Percentiles rank a stretch among this genome's conserved stretches.
Evolutionary conservation across 1,284 basidiomycete species (phyloP).

Genomic region (Pholiota adiposa): DNA sequence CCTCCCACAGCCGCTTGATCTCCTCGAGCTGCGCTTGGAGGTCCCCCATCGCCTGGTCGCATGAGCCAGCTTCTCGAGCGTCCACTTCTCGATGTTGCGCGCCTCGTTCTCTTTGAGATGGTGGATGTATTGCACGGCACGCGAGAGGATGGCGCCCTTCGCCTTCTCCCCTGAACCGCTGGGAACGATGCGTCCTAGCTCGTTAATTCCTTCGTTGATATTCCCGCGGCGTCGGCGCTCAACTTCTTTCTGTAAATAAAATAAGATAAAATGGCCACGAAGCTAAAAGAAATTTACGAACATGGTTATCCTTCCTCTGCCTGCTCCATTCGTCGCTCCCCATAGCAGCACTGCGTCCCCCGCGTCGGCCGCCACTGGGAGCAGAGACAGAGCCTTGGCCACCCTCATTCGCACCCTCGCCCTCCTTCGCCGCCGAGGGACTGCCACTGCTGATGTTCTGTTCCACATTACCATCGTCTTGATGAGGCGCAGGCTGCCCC

Average conservation of each 20-base stretch:
- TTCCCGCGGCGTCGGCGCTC: slow-evolving; percentile 92
- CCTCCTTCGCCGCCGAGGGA: slow-evolving; percentile 26
- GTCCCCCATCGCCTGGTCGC: slow-evolving; percentile 90
- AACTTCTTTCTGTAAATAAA: slow-evolving; percentile 89
- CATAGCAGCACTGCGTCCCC: slow-evolving; percentile 57
- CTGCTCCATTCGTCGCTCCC: slow-evolving; percentile 81
- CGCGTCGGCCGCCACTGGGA: slow-evolving; percentile 44
- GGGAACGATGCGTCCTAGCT: slow-evolving; percentile 88
- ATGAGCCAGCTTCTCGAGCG: slow-evolving; percentile 90
- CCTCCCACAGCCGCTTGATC: slow-evolving; percentile 73
- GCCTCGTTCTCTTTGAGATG: slow-evolving; percentile 91
- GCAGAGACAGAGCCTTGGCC: slow-evolving; percentile 20
- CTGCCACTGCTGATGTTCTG: slow-evolving; percentile 40
- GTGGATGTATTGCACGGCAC: slow-evolving; percentile 88
- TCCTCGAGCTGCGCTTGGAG: slow-evolving; percentile 81
- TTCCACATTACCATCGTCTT: slow-evolving; percentile 31
- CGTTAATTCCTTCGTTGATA: slow-evolving; percentile 96
- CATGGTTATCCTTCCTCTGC: slow-evolving; percentile 86
- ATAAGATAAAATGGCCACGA: neutral
- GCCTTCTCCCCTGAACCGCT: slow-evolving; percentile 87
- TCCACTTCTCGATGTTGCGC: slow-evolving; percentile 92
- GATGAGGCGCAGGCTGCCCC: slow-evolving; percentile 26
- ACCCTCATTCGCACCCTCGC: slow-evolving; percentile 17
- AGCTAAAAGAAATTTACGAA: slow-evolving; percentile 30
- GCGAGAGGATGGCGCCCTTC: slow-evolving; percentile 85